Percentiles rank a stretch among this genome's conserved stretches.
Conservation (phyloP, 192 early-diverging fungal genomes). For the Jimgerdemannia lactiflua region DNA sequence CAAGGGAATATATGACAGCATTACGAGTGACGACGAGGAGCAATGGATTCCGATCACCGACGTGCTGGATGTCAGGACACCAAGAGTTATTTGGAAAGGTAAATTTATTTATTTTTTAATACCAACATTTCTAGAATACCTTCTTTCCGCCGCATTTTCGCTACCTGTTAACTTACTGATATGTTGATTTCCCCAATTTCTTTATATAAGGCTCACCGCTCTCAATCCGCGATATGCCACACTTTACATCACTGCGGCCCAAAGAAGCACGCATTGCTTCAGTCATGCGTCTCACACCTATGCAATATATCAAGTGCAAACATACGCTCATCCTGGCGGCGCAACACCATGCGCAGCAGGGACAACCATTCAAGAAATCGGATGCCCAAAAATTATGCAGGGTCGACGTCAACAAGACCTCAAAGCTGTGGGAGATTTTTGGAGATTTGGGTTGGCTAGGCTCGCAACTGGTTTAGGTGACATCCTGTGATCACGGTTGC, state of each 20-base stretch:
- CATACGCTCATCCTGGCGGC: conserved; percentile 70
- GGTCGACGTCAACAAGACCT: conserved; percentile 95
- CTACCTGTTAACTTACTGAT: too few species aligned
- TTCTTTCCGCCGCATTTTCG: too few species aligned
- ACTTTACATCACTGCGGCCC: conserved; percentile 50
- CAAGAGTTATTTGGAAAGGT: too few species aligned
- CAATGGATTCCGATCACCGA: too few species aligned
- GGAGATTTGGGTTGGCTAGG: conserved; percentile 73
- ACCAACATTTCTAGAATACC: too few species aligned
- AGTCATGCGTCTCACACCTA: conserved; percentile 78
- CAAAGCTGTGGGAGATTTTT: conserved; percentile 88
- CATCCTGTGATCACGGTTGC: too few species aligned
- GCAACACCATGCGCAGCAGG: conserved; percentile 30
- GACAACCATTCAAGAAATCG: conserved; percentile 73
- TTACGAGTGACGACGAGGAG: too few species aligned
- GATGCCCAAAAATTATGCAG: conserved; percentile 89
- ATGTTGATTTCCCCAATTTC: too few species aligned
- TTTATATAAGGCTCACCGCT: conserved; percentile 35
- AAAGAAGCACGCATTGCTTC: conserved; percentile 74
- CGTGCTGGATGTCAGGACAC: too few species aligned
- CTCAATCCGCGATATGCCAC: conserved; percentile 30
- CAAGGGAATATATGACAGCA: too few species aligned
- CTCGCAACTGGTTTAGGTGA: too few species aligned
- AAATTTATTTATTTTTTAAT: too few species aligned
- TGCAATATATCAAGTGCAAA: conserved; percentile 84